Evolutionary conservation across 257 asterid species (phyloP).

Genomic region (Plantago major): DNA sequence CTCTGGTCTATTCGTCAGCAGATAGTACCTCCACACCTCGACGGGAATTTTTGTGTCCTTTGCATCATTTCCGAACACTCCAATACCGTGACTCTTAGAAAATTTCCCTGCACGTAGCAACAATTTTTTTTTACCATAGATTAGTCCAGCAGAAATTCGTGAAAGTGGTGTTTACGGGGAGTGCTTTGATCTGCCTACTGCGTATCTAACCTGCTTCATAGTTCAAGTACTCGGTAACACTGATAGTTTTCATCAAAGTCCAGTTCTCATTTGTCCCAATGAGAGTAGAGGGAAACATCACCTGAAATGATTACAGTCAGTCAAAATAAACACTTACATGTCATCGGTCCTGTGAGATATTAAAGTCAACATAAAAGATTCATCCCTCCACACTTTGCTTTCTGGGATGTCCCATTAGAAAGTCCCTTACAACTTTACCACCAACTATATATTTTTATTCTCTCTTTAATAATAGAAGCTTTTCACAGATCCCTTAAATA

Average conservation of each 20-base stretch:
- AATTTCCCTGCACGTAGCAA: constrained; percentile 59
- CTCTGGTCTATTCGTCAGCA: constrained; percentile 95
- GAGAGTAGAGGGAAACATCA: constrained; percentile 91
- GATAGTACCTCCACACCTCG: constrained; percentile 97
- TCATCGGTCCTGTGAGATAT: too few relatives aligned
- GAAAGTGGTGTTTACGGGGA: constrained; percentile 7
- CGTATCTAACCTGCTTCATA: constrained; percentile 87
- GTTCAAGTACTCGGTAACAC: constrained; percentile 93
- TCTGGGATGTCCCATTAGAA: too few relatives aligned
- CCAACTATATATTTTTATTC: too few relatives aligned
- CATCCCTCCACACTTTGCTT: too few relatives aligned
- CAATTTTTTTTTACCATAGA: constrained; percentile 3
- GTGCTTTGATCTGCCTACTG: constrained; percentile 26
- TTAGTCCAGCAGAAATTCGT: constrained; percentile 7
- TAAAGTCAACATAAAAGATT: too few relatives aligned
- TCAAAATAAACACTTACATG: too few relatives aligned
- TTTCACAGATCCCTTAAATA: too few relatives aligned
- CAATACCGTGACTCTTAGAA: constrained; percentile 89
- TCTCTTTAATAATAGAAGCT: too few relatives aligned
- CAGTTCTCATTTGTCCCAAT: constrained; percentile 93
- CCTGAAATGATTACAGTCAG: constrained; percentile 38
- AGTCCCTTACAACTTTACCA: too few relatives aligned
- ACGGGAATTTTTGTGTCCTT: constrained; percentile 84
- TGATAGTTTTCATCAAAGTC: constrained; percentile 96
- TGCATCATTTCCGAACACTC: constrained; percentile 96